Conservation (phyloP, 257 asterid genomes). For the Salvia rosmarinus region DNA sequence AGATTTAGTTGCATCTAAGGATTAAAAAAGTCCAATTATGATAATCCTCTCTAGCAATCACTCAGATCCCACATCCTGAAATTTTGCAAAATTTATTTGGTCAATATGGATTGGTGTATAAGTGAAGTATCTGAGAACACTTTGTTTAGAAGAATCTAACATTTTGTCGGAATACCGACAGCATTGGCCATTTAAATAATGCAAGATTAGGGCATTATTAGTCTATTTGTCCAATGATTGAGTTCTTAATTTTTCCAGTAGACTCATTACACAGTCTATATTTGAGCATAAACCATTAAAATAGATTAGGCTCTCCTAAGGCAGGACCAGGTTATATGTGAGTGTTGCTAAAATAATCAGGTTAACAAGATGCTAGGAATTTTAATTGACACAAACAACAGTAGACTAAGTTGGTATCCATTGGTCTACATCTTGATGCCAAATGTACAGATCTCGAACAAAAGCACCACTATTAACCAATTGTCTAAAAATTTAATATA, state of each 20-base stretch:
- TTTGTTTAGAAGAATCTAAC: neutral
- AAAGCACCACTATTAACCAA: neutral
- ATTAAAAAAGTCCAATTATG: neutral
- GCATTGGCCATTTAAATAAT: conserved; percentile 16
- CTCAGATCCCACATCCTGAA: neutral
- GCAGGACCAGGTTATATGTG: neutral
- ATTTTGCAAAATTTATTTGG: neutral
- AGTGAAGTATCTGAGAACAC: neutral
- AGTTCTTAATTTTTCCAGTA: neutral
- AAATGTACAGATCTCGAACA: neutral
- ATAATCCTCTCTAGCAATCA: neutral
- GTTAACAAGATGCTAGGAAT: neutral
- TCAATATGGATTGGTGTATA: neutral
- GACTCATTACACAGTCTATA: neutral
- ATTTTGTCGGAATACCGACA: neutral
- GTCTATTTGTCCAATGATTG: neutral
- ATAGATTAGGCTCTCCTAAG: conserved; percentile 14
- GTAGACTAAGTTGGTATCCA: neutral
- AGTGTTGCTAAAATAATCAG: neutral
- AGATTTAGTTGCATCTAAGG: neutral
- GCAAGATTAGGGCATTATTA: neutral
- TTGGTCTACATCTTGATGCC: neutral
- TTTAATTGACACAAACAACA: neutral
- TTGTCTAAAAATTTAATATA: neutral
- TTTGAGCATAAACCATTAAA: neutral